Evolutionary conservation across 2,329 filamentous ascomycete genomes (phyloP).

Genomic region (Leptographium radiaticola): DNA sequence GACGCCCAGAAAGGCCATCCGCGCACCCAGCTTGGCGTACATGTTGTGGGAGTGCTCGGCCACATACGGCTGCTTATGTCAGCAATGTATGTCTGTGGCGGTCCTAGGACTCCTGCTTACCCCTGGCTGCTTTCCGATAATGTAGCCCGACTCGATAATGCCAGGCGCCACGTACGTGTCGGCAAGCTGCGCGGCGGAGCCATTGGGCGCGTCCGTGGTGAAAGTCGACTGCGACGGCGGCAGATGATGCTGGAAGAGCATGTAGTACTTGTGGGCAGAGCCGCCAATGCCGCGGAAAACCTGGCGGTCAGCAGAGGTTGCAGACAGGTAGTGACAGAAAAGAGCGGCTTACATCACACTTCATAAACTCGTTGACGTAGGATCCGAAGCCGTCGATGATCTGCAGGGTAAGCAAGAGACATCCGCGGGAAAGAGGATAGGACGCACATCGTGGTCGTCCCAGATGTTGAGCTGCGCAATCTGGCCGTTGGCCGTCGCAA

Average conservation of each 20-base stretch:
- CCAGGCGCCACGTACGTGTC: slow-evolving; percentile 55
- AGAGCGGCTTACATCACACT: slow-evolving; percentile 32
- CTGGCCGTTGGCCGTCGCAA: slow-evolving; percentile 74
- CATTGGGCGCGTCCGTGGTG: slow-evolving; percentile 53
- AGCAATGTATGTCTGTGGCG: background rate
- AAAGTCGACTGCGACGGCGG: slow-evolving; percentile 76
- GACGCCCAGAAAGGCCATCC: slow-evolving; percentile 74
- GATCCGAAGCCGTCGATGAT: slow-evolving; percentile 90
- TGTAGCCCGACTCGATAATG: slow-evolving; percentile 57
- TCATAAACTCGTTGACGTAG: slow-evolving; percentile 90
- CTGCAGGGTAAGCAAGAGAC: slow-evolving; percentile 25
- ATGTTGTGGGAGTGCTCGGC: slow-evolving; percentile 76
- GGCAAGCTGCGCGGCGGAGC: slow-evolving; percentile 43
- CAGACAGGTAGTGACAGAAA: background rate
- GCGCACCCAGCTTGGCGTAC: slow-evolving; percentile 70
- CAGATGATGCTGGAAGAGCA: slow-evolving; percentile 93
- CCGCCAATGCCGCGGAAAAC: slow-evolving; percentile 89
- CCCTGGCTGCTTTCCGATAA: slow-evolving; percentile 62
- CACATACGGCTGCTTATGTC: slow-evolving; percentile 68
- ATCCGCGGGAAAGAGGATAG: background rate
- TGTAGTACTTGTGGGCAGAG: slow-evolving; percentile 93
- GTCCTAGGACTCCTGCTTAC: slow-evolving; percentile 28
- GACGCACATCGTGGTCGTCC: slow-evolving; percentile 72
- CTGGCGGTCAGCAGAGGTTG: slow-evolving; percentile 17
- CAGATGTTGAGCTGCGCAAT: slow-evolving; percentile 96